Evolutionary conservation across 2,329 filamentous ascomycete species (phyloP).

Genomic region (Trichoderma pleuroti): DNA sequence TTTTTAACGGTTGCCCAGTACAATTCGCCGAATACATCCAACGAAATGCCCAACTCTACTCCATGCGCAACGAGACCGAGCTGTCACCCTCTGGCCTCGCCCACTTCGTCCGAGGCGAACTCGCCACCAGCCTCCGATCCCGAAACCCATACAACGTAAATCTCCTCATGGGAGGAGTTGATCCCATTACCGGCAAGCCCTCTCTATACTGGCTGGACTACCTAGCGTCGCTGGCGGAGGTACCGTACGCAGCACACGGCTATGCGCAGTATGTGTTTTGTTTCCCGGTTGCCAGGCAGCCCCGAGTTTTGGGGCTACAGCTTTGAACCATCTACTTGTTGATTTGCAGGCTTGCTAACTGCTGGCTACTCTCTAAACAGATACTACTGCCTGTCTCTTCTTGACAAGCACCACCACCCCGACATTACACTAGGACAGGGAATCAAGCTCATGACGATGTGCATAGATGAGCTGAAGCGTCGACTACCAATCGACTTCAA

Average conservation of each 20-base stretch:
- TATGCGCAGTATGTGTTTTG: constrained; percentile 77
- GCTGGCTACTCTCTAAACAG: constrained; percentile 37
- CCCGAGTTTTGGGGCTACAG: not conserved
- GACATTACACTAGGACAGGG: constrained; percentile 87
- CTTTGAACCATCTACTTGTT: not conserved
- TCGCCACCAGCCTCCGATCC: constrained; percentile 85
- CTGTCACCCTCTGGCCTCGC: constrained; percentile 85
- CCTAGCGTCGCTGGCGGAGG: constrained; percentile 78
- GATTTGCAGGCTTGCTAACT: not conserved
- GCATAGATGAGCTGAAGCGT: constrained; percentile 94
- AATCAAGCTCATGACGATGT: constrained; percentile 88
- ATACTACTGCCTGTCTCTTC: constrained; percentile 96
- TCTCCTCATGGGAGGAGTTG: constrained; percentile 87
- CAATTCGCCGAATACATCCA: constrained; percentile 99
- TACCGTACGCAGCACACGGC: constrained; percentile 95
- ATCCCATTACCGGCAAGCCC: constrained; percentile 86
- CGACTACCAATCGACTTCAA: constrained; percentile 98
- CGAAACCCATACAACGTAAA: constrained; percentile 96
- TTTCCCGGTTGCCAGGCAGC: not conserved
- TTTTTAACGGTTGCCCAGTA: constrained; percentile 53
- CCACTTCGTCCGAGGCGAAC: constrained; percentile 89
- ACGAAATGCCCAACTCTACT: constrained; percentile 96
- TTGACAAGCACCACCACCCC: constrained; percentile 98
- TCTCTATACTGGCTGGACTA: constrained; percentile 97
- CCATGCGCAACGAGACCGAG: constrained; percentile 94